phyloP scores from a whole-genome alignment of 176 grass and related monocot species.

The Leersia perrieri region DNA sequence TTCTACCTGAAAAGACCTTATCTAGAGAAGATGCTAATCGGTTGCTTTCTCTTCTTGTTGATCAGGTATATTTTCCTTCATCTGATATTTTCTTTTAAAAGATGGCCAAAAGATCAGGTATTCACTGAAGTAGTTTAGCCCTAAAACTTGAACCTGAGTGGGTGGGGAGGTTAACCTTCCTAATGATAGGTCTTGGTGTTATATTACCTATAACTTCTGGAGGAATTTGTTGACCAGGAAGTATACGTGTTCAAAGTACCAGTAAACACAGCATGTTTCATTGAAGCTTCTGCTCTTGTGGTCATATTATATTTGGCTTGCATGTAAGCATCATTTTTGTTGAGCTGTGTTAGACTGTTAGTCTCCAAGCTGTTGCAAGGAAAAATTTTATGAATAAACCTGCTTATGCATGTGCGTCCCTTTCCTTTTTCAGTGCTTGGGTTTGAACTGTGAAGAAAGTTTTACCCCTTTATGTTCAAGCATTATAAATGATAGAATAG shows the following conservation, averaged over 20 bases:
- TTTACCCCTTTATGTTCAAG: neutral
- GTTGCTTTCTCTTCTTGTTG: conserved; percentile 72
- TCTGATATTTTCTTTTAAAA: neutral
- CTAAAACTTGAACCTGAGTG: neutral
- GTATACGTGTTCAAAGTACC: neutral
- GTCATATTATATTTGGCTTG: neutral
- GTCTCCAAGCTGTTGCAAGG: neutral
- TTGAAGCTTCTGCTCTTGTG: conserved; percentile 6
- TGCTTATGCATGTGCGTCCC: neutral
- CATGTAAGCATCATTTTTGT: conserved; percentile 10
- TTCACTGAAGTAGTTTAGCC: neutral
- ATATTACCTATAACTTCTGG: conserved; percentile 1
- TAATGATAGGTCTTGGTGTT: neutral
- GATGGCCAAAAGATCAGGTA: too few species aligned
- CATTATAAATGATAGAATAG: conserved; percentile 8
- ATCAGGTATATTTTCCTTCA: conserved; percentile 58
- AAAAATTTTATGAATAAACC: neutral
- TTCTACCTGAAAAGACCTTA: conserved; percentile 69
- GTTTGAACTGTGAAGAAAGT: conserved; percentile 4
- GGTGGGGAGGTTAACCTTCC: neutral
- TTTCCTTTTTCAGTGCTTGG: neutral
- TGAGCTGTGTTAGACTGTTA: neutral
- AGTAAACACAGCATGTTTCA: conserved; percentile 2
- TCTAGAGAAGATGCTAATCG: conserved; percentile 69
- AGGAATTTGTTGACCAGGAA: conserved; percentile 5